These are phyloP conservation scores for Meira miltonrushii DNA, from an alignment of 1,284 basidiomycete species.

Conservation along the genomic window DNA sequence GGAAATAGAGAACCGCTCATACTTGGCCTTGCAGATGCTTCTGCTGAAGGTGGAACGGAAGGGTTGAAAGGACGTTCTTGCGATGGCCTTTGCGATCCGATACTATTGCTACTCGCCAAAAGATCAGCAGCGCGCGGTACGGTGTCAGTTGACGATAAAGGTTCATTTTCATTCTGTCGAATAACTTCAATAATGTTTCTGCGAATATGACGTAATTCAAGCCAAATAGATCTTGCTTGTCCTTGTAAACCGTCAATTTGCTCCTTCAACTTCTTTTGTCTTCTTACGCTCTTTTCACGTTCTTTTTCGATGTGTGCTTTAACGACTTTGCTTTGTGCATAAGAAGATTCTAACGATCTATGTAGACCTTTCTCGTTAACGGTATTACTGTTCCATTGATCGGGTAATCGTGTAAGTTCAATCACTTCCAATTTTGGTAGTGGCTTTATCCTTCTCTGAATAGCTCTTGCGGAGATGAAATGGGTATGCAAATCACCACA, in stretches of 20 bases:
- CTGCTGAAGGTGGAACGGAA: too few species aligned
- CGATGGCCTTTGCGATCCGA: too few species aligned
- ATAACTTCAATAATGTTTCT: background rate
- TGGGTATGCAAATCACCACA: slow-evolving; percentile 5
- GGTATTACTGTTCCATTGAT: background rate
- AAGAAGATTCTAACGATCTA: slow-evolving; percentile 5
- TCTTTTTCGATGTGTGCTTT: slow-evolving; percentile 12
- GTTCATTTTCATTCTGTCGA: background rate
- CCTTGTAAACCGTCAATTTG: background rate
- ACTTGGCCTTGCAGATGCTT: too few species aligned
- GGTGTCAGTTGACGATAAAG: too few species aligned
- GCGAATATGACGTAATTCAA: slow-evolving; percentile 1
- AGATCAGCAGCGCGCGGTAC: too few species aligned
- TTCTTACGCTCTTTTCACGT: background rate
- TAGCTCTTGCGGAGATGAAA: slow-evolving; percentile 2
- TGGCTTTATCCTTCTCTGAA: background rate
- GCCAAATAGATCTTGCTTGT: slow-evolving; percentile 1
- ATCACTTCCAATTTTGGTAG: slow-evolving; percentile 2
- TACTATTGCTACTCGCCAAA: background rate
- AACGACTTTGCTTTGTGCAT: slow-evolving; percentile 4
- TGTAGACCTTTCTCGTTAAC: slow-evolving; percentile 4
- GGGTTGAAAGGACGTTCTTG: too few species aligned
- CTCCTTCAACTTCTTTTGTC: background rate
- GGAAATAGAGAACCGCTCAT: background rate
- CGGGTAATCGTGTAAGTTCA: slow-evolving; percentile 1